phyloP scores from a whole-genome alignment of 257 asterid genomes.

The Hygrophila difformis region DNA sequence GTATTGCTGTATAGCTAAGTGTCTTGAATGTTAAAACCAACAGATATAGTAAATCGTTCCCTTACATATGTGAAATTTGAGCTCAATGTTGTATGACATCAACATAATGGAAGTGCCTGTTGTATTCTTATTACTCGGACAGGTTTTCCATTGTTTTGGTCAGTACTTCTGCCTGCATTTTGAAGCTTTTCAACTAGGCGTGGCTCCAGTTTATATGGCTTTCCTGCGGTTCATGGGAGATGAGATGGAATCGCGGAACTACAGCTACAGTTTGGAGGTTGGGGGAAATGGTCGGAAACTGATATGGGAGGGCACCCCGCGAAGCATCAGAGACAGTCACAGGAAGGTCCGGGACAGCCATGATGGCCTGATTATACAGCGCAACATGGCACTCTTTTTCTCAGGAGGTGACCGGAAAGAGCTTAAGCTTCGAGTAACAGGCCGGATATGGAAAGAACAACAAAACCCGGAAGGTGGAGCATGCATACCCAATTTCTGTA shows the following conservation, averaged over 20 bases:
- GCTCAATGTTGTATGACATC: too few relatives aligned
- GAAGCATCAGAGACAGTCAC: slow-evolving; percentile 81
- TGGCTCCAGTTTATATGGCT: slow-evolving; percentile 89
- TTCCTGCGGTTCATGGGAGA: slow-evolving; percentile 91
- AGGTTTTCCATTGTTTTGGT: slow-evolving; percentile 89
- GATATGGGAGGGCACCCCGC: slow-evolving; percentile 81
- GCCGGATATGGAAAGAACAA: slow-evolving; percentile 82
- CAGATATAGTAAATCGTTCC: too few relatives aligned
- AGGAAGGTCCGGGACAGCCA: slow-evolving; percentile 83
- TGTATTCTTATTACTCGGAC: slow-evolving; percentile 3
- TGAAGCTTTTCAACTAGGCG: slow-evolving; percentile 81
- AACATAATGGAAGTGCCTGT: too few relatives aligned
- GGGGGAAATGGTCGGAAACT: slow-evolving; percentile 85
- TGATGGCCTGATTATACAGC: slow-evolving; percentile 67
- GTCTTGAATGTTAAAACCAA: too few relatives aligned
- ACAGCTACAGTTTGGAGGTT: slow-evolving; percentile 81
- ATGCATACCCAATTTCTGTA: slow-evolving; percentile 69
- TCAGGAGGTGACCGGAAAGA: slow-evolving; percentile 87
- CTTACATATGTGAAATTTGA: too few relatives aligned
- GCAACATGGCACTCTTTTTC: slow-evolving; percentile 80
- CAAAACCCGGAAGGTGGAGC: slow-evolving; percentile 66
- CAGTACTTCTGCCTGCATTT: slow-evolving; percentile 82
- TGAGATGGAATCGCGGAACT: slow-evolving; percentile 65
- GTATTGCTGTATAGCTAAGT: too few relatives aligned
- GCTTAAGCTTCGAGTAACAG: slow-evolving; percentile 78